These are phyloP conservation scores for Xylariaceae sp. DNA, from an alignment of 2,329 filamentous ascomycete genomes.

Conservation along the genomic window DNA sequence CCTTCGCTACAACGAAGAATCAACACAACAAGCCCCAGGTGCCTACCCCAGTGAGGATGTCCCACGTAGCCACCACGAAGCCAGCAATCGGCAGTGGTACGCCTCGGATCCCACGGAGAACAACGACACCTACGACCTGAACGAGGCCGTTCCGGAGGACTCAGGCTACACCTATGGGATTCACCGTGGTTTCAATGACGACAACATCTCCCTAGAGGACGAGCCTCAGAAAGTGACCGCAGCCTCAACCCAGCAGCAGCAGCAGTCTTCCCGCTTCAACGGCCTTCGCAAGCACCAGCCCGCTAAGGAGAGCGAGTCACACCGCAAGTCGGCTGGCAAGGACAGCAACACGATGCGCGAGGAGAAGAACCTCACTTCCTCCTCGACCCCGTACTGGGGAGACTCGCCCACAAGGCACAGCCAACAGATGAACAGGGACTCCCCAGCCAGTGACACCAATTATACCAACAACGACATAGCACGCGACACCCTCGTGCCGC, in stretches of 20 bases:
- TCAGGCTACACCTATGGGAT: background rate
- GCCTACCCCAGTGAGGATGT: slow-evolving; percentile 16
- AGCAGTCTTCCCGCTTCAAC: too few relatives aligned
- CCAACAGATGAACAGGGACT: background rate
- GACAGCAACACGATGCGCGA: background rate
- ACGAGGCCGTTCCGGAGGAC: background rate
- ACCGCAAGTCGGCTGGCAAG: background rate
- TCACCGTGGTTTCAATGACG: background rate
- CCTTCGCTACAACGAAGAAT: background rate
- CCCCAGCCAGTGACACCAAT: background rate
- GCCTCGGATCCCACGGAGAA: background rate
- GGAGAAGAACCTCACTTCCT: background rate
- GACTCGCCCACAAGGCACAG: background rate
- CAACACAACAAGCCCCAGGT: slow-evolving; percentile 13
- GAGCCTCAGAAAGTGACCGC: too few relatives aligned
- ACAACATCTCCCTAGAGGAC: background rate
- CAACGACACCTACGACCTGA: background rate
- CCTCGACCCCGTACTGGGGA: background rate
- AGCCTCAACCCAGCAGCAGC: background rate
- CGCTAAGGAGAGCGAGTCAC: background rate
- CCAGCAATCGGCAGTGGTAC: slow-evolving; percentile 2
- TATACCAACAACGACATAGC: background rate
- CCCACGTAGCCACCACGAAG: slow-evolving; percentile 13
- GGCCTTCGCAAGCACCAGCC: background rate
- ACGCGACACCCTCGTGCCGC: background rate